These are phyloP conservation scores for Rutstroemia sydowiana DNA, from an alignment of 2,329 filamentous ascomycete genomes.

Conservation along the genomic window DNA sequence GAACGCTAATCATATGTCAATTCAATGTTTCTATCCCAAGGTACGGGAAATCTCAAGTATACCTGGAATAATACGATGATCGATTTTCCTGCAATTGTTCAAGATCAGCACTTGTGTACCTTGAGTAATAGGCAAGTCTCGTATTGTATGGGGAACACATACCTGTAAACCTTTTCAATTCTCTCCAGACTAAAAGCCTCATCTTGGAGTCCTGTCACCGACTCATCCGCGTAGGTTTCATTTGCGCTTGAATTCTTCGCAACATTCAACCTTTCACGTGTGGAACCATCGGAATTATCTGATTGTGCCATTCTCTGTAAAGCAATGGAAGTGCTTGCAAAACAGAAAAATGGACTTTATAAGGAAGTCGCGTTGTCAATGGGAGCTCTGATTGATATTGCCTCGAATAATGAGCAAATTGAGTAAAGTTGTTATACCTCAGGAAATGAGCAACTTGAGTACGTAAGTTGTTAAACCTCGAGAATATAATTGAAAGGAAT, in stretches of 20 bases:
- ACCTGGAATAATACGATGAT: not conserved
- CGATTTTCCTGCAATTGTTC: conserved; percentile 39
- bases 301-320: conserved; percentile 23
- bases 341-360: conserved; percentile 14
- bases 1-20: conserved; percentile 49
- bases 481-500: not conserved
- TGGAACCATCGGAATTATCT: conserved; percentile 11
- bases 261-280: not conserved
- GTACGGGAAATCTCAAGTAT: not conserved
- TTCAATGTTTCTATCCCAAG: not conserved
- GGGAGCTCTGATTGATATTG: not conserved
- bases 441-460: not conserved
- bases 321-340: conserved; percentile 30
- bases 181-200: conserved; percentile 24
- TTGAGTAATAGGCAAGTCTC: not conserved
- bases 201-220: conserved; percentile 10
- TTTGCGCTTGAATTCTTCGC: conserved; percentile 5
- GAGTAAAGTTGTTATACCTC: not conserved
- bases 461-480: not conserved
- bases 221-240: conserved; percentile 5
- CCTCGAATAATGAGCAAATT: not conserved
- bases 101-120: not conserved
- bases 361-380: not conserved
- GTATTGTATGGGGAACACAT: conserved; percentile 10
- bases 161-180: conserved; percentile 34